Conservation (phyloP, 2,329 filamentous ascomycete genomes). For the Scedosporium minutisporum region DNA sequence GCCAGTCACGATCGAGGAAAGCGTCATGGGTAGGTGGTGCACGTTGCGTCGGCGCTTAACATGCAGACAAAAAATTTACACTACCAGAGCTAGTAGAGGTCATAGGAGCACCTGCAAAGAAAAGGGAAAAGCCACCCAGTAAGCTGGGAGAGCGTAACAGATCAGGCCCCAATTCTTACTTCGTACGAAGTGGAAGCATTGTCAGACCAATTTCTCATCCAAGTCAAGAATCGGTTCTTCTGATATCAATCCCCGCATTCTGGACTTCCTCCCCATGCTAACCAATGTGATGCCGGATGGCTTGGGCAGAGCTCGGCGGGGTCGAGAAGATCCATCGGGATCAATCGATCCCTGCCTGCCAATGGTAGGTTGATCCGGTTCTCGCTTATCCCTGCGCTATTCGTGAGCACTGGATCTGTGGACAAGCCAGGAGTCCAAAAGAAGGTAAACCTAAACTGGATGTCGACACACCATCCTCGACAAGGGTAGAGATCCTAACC, state of each 20-base stretch:
- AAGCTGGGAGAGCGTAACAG: background rate
- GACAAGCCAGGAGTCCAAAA: background rate
- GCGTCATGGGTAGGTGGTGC: conserved; percentile 3
- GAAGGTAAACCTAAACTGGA: background rate
- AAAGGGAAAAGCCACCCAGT: background rate
- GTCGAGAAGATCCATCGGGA: background rate
- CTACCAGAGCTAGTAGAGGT: no score
- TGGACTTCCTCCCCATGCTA: background rate
- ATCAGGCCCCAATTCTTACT: background rate
- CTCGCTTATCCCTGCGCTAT: no score
- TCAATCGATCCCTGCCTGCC: no score
- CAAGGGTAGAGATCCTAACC: background rate
- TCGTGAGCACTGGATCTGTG: background rate
- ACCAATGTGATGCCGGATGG: background rate
- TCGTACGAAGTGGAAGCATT: background rate
- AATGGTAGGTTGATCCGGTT: no score
- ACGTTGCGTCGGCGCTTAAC: conserved; percentile 8
- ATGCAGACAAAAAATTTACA: conserved; percentile 3
- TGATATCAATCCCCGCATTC: background rate
- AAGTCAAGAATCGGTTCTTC: background rate
- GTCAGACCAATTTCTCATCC: background rate
- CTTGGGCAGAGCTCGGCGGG: background rate
- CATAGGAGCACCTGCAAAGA: background rate
- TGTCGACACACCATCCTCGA: background rate
- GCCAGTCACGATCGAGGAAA: conserved; percentile 4